These are phyloP conservation scores for Termitomyces sp. DNA, from an alignment of 768 basidiomycete genomes.

Conservation along the genomic window DNA sequence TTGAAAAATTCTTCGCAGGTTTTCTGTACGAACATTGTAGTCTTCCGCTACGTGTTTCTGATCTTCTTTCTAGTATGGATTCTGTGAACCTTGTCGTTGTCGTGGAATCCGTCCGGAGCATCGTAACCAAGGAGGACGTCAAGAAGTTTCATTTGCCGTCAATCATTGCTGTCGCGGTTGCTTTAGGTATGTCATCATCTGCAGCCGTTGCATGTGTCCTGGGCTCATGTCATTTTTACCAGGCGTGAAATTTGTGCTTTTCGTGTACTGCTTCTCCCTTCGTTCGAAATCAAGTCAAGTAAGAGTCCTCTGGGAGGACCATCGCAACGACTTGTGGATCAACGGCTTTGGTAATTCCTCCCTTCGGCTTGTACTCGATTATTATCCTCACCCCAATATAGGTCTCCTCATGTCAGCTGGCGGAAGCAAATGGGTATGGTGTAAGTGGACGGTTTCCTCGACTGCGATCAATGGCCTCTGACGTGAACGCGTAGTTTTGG, in stretches of 20 bases:
- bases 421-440: conserved; percentile 80
- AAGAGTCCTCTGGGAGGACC: conserved; percentile 94
- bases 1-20: conserved; percentile 31
- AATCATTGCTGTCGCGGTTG: conserved; percentile 77
- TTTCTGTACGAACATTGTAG: conserved; percentile 34
- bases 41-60: background rate
- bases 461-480: background rate
- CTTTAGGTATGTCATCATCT: conserved; percentile 55
- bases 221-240: conserved; percentile 1
- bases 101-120: conserved; percentile 78
- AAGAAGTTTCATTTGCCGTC: conserved; percentile 76
- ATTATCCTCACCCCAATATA: conserved; percentile 24
- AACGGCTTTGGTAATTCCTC: conserved; percentile 64
- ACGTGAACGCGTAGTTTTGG: conserved; percentile 48
- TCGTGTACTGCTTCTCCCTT: conserved; percentile 81
- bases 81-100: conserved; percentile 89
- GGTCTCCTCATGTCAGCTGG: conserved; percentile 82
- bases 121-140: conserved; percentile 54
- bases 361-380: background rate
- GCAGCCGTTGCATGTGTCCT: conserved; percentile 1
- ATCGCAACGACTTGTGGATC: conserved; percentile 88
- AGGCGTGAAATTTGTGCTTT: conserved; percentile 85
- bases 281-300: conserved; percentile 88
- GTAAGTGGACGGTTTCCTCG: conserved; percentile 40
- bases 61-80: conserved; percentile 61